These are phyloP conservation scores for Heterobasidion irregulare DNA, from an alignment of 1,284 basidiomycete genomes.

Conservation along the genomic window DNA sequence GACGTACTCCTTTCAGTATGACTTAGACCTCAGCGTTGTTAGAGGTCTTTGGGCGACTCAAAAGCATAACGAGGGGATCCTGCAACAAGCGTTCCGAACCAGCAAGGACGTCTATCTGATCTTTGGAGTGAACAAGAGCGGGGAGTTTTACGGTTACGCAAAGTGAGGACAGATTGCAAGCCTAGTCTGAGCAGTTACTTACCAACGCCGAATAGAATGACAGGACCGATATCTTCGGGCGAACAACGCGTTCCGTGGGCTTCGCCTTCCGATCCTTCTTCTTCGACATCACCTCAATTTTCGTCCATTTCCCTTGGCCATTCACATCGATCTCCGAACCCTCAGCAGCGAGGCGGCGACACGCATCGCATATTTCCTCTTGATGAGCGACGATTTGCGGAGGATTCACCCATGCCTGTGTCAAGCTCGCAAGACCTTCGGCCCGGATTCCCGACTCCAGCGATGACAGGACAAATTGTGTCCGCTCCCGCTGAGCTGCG, in stretches of 20 bases:
- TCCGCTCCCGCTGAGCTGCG: conserved; percentile 50
- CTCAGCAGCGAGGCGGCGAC: conserved; percentile 11
- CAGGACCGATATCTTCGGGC: conserved; percentile 44
- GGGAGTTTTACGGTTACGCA: conserved; percentile 86
- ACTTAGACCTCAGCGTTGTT: conserved; percentile 81
- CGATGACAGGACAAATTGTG: conserved; percentile 5
- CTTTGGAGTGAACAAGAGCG: conserved; percentile 89
- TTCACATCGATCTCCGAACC: neutral
- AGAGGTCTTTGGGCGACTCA: conserved; percentile 89
- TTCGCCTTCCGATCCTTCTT: conserved; percentile 24
- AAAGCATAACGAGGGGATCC: conserved; percentile 82
- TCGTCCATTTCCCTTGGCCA: neutral
- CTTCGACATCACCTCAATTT: neutral
- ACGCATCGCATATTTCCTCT: conserved; percentile 29
- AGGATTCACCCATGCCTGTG: conserved; percentile 33
- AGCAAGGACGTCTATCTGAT: conserved; percentile 82
- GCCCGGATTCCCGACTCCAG: neutral
- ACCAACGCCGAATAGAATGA: conserved; percentile 41
- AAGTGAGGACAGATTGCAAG: conserved; percentile 33
- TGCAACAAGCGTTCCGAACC: conserved; percentile 88
- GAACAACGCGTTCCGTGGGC: conserved; percentile 55
- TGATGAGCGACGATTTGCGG: conserved; percentile 29
- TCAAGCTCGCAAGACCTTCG: conserved; percentile 1
- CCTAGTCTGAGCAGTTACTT: neutral
- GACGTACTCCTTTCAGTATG: conserved; percentile 39